A percentile compares a stretch with the other conserved stretches of the same genome.
These are phyloP conservation scores for Cordyceps tenuipes DNA, from an alignment of 2,329 filamentous ascomycete species.

Conservation along the genomic window DNA sequence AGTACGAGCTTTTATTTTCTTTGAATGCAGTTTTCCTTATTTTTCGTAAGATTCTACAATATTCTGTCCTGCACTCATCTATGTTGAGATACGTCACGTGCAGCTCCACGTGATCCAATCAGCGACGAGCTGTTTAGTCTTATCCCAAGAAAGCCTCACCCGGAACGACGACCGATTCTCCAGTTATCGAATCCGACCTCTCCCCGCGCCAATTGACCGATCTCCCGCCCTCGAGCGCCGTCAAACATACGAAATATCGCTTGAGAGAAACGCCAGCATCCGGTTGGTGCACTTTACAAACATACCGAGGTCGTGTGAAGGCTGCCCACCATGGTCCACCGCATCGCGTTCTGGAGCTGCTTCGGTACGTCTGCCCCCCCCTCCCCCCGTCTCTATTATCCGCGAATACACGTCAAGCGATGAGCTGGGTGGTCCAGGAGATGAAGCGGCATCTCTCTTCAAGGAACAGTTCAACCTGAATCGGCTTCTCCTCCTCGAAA, in stretches of 20 bases:
- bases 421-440: neutral
- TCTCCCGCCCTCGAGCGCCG: neutral
- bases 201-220: neutral
- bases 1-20: neutral
- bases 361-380: slow-evolving; percentile 61
- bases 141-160: neutral
- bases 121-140: slow-evolving; percentile 16
- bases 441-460: neutral
- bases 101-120: slow-evolving; percentile 18
- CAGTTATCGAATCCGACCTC: neutral
- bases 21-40: neutral
- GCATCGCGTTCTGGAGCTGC: slow-evolving; percentile 75
- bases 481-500: neutral
- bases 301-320: neutral
- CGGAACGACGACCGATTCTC: neutral
- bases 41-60: neutral
- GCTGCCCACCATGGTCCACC: slow-evolving; percentile 45
- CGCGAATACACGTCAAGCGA: neutral
- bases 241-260: neutral
- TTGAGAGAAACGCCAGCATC: neutral
- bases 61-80: neutral
- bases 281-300: neutral
- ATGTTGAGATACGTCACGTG: neutral
- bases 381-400: slow-evolving; percentile 2
- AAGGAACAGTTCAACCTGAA: neutral